A percentile compares a stretch with the other conserved stretches of the same genome.
Evolutionary conservation across 2,329 filamentous ascomycete species (phyloP).

Genomic region (Sphaerulina vaccinii): DNA sequence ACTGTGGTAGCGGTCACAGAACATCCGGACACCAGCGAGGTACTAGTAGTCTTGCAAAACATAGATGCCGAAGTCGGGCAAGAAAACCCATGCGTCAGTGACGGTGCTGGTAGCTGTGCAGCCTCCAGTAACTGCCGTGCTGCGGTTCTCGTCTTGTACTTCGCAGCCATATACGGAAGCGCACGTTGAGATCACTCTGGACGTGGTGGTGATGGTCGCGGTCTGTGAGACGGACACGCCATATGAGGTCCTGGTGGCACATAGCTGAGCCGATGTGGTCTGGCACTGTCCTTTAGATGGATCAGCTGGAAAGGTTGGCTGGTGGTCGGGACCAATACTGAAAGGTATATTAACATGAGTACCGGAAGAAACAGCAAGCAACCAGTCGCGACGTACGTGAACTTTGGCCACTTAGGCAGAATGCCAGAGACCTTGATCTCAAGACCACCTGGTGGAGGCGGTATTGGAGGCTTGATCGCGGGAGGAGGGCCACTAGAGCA

Average conservation of each 20-base stretch:
- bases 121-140: neutral
- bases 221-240: slow-evolving; percentile 8
- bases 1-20: neutral
- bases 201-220: slow-evolving; percentile 7
- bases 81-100: neutral
- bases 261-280: slow-evolving; percentile 13
- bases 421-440: slow-evolving; percentile 7
- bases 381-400: slow-evolving; percentile 8
- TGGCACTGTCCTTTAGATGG: slow-evolving; percentile 2
- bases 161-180: slow-evolving; percentile 13
- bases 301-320: slow-evolving; percentile 9
- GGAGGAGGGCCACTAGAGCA: neutral
- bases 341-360: no score
- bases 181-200: slow-evolving; percentile 12
- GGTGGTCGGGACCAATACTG: slow-evolving; percentile 10
- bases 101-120: neutral
- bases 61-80: slow-evolving; percentile 1
- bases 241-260: slow-evolving; percentile 12
- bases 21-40: neutral
- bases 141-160: neutral
- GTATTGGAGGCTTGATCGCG: slow-evolving; percentile 5
- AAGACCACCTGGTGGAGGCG: slow-evolving; percentile 2
- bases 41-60: neutral
- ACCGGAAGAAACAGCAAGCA: no score
- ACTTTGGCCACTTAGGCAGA: slow-evolving; percentile 7